These are phyloP conservation scores for Berkeleyomyces basicola DNA, from an alignment of 2,329 filamentous ascomycete species.

Conservation along the genomic window DNA sequence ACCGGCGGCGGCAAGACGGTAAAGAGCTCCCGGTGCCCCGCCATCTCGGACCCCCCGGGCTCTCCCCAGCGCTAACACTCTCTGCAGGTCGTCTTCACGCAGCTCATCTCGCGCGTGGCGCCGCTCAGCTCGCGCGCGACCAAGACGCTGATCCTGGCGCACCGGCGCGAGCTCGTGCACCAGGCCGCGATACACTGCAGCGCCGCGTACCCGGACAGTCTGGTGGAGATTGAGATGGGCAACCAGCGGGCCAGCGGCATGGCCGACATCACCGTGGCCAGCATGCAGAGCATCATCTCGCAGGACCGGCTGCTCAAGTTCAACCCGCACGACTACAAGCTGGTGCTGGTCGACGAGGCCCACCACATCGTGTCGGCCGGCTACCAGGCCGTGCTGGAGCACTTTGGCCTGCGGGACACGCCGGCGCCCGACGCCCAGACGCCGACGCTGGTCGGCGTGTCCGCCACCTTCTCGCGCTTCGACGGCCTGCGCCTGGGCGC, in stretches of 20 bases:
- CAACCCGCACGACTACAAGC: constrained; percentile 63
- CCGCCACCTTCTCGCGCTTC: constrained; percentile 60
- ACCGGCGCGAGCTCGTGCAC: constrained; percentile 83
- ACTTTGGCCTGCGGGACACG: constrained; percentile 50
- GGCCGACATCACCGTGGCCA: constrained; percentile 89
- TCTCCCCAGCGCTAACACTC: not conserved
- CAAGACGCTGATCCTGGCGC: constrained; percentile 79
- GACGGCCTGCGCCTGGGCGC: constrained; percentile 70
- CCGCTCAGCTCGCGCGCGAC: constrained; percentile 39
- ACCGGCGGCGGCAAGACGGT: constrained; percentile 85
- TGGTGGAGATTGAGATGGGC: constrained; percentile 85
- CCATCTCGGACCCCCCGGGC: not conserved
- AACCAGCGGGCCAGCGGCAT: constrained; percentile 54
- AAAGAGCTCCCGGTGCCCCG: constrained; percentile 9
- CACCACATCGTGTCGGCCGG: constrained; percentile 83
- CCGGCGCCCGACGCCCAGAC: constrained; percentile 28
- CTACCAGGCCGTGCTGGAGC: constrained; percentile 58
- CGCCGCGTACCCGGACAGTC: constrained; percentile 61
- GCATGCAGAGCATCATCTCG: constrained; percentile 69
- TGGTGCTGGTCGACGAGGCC: constrained; percentile 87
- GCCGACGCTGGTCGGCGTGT: constrained; percentile 72
- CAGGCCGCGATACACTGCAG: constrained; percentile 79
- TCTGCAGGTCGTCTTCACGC: constrained; percentile 76
- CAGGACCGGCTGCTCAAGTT: constrained; percentile 67
- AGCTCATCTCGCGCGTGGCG: constrained; percentile 65